Evolutionary conservation across 2,329 filamentous ascomycete species (phyloP).

Genomic region (Teratosphaeria pseudoeucalypti): DNA sequence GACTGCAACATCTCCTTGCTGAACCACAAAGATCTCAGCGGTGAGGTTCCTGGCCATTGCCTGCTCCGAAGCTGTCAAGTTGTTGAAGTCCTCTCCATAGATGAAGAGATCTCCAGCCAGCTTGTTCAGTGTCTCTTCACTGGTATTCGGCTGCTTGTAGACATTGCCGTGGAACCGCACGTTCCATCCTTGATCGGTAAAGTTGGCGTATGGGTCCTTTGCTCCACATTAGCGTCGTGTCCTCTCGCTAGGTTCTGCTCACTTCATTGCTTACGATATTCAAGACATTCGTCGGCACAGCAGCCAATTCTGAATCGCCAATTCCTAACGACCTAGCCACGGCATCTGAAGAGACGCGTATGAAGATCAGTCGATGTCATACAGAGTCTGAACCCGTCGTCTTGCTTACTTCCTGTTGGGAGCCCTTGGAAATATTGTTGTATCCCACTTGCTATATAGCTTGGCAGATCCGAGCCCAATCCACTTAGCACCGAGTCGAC

Average conservation of each 20-base stretch:
- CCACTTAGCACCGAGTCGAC: constrained; percentile 32
- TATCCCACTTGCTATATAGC: constrained; percentile 51
- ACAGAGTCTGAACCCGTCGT: no score
- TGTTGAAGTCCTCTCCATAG: constrained; percentile 46
- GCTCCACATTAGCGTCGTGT: neutral
- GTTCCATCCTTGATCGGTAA: constrained; percentile 68
- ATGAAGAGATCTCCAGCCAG: constrained; percentile 63
- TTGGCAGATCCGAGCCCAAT: constrained; percentile 47
- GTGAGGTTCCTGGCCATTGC: constrained; percentile 65
- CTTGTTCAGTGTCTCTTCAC: constrained; percentile 52
- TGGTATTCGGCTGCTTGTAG: constrained; percentile 66
- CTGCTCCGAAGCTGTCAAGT: constrained; percentile 50
- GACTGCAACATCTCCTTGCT: constrained; percentile 55
- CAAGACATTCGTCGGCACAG: constrained; percentile 58
- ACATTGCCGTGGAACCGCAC: constrained; percentile 68
- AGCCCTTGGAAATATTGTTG: constrained; percentile 59
- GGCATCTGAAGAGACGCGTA: constrained; percentile 19
- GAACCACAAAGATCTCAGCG: constrained; percentile 62
- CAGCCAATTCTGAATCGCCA: constrained; percentile 46
- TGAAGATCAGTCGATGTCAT: no score
- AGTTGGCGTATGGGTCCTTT: constrained; percentile 40
- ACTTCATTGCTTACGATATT: constrained; percentile 38
- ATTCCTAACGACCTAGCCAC: constrained; percentile 55
- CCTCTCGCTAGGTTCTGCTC: constrained; percentile 39
- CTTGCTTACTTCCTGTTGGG: constrained; percentile 35